Base-by-base conservation (phyloP, 768 basidiomycete species). In the Russula abietina region DNA sequence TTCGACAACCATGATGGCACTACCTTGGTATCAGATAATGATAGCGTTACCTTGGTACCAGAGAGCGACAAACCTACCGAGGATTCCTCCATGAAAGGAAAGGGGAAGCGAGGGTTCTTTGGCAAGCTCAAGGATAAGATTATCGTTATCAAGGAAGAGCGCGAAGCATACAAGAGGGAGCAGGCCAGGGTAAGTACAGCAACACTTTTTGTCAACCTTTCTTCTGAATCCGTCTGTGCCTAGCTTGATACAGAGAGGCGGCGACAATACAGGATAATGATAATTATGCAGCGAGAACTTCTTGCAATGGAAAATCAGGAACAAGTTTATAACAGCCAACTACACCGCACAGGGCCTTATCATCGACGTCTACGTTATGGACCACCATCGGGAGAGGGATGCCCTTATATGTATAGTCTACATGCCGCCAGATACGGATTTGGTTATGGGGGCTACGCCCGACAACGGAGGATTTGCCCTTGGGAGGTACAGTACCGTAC, bases 121-220 rank as follows among this genome's bases (percentile, higher is more conserved):
- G 80, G 78, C 1, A 84, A 78, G 68, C 61, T 88, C 66, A 87
- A 85, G 69, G 85, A 87, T 68, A 85, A 82, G 69, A 76, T 82
- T 0, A 80, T 83, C 14, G 83, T 83, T 1, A 86, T 84, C 3
- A 84, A 83, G 70, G 85, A 86, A 67, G 85, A 87, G 71, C 75
- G 85, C 6, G 81, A 84, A 69, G 76, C 77, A 49, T 73, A 75
- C 30, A 75, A 67, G 67, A 72, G 69, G 19, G 69, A 74, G 52
- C 68, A 69, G 59, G 72, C 71, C 7, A 71, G 75, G 68, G 73
- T 74, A 56, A n/a, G n/a, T 19, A 61, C 45, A 26, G 24, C 19
- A 3, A 22, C 24, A 1, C 36, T 46, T 33, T 49, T 26, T 1
- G 2, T 38, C 17, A 12, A 28, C 0, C 6, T 30, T 28, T 36